Evolutionary conservation across 345 rosid species (phyloP).

Genomic region (Brassica nigra): DNA sequence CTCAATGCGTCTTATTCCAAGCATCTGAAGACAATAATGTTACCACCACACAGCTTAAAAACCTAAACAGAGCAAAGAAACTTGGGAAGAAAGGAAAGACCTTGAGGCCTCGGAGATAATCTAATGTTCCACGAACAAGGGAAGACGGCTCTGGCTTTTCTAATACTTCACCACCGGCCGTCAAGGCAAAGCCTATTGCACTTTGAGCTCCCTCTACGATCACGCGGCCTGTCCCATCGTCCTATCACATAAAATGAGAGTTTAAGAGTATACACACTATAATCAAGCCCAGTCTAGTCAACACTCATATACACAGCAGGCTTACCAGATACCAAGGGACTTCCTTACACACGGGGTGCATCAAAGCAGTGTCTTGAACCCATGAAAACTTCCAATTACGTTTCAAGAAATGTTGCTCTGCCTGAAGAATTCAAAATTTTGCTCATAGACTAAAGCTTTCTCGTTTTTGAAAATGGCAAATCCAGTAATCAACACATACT

Average conservation of each 20-base stretch:
- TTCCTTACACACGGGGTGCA: constrained; percentile 74
- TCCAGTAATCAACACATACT: constrained; percentile 38
- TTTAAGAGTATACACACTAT: background rate
- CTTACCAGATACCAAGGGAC: constrained; percentile 94
- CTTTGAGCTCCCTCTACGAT: constrained; percentile 67
- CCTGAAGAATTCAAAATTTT: constrained; percentile 45
- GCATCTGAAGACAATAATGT: constrained; percentile 59
- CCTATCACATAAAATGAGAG: constrained; percentile 42
- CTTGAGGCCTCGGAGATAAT: constrained; percentile 84
- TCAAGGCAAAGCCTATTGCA: constrained; percentile 68
- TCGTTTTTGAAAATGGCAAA: background rate
- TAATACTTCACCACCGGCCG: constrained; percentile 76
- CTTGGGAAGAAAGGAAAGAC: constrained; percentile 23
- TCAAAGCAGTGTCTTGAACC: constrained; percentile 81
- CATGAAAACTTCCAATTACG: constrained; percentile 90
- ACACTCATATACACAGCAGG: background rate
- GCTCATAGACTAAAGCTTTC: no score
- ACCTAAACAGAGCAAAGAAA: background rate
- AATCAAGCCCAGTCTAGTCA: background rate
- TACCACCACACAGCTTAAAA: background rate
- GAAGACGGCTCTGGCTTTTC: constrained; percentile 72
- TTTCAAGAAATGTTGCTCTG: constrained; percentile 72
- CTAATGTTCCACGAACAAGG: constrained; percentile 65
- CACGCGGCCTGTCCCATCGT: constrained; percentile 76
- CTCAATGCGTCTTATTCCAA: constrained; percentile 83